Evolutionary conservation across 768 basidiomycete genomes (phyloP).

Genomic region (Mycena maculata): DNA sequence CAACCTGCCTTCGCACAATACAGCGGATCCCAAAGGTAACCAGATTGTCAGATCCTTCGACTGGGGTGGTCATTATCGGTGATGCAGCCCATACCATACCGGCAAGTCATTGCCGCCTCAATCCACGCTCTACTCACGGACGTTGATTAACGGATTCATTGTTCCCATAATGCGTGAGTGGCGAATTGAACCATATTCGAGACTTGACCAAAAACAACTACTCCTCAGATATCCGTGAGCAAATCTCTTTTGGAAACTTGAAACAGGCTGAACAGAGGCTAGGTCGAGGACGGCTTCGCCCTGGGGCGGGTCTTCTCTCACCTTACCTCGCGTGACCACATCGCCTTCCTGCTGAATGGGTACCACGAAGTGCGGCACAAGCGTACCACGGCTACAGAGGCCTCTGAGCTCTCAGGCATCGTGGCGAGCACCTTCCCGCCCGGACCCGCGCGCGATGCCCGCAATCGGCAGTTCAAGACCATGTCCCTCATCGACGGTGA

Average conservation of each 20-base stretch:
- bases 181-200: not conserved
- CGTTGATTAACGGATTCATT: slow-evolving; percentile 30
- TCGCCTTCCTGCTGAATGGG: slow-evolving; percentile 55
- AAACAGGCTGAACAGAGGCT: not conserved
- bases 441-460: slow-evolving; percentile 57
- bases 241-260: not conserved
- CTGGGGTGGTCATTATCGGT: slow-evolving; percentile 24
- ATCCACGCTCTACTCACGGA: not conserved
- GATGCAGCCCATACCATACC: slow-evolving; percentile 31
- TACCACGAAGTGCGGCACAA: slow-evolving; percentile 58
- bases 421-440: slow-evolving; percentile 61
- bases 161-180: slow-evolving; percentile 33
- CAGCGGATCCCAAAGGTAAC: slow-evolving; percentile 6
- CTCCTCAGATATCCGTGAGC: not conserved
- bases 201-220: not conserved
- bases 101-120: slow-evolving; percentile 8
- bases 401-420: slow-evolving; percentile 58
- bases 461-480: slow-evolving; percentile 45
- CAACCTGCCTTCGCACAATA: slow-evolving; percentile 10
- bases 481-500: slow-evolving; percentile 16
- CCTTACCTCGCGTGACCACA: slow-evolving; percentile 51
- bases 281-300: slow-evolving; percentile 52
- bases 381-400: slow-evolving; percentile 58
- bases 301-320: slow-evolving; percentile 60
- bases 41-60: not conserved